phyloP scores from a whole-genome alignment of 169 alveolate genomes.

The Eimeria sp. region DNA sequence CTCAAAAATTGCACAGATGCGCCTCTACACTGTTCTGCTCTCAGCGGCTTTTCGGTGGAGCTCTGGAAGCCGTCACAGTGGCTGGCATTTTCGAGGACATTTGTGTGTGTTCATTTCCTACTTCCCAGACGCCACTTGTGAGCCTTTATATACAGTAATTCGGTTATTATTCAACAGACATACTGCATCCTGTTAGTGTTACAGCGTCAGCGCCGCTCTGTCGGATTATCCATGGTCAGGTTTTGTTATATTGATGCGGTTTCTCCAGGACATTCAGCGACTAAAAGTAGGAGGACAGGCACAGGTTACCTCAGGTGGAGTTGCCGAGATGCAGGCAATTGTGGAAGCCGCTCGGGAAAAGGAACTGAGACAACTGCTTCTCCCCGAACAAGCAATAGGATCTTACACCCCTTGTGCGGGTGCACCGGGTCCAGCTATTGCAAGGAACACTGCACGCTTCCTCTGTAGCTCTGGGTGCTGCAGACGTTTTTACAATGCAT shows the following conservation, averaged over 20 bases:
- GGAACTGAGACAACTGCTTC: slow-evolving; percentile 54
- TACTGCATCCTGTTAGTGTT: neutral
- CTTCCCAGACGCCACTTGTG: slow-evolving; percentile 43
- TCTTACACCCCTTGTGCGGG: slow-evolving; percentile 17
- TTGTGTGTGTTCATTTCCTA: slow-evolving; percentile 61
- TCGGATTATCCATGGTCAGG: neutral
- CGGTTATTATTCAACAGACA: neutral
- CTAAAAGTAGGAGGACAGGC: neutral
- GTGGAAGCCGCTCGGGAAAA: slow-evolving; percentile 36
- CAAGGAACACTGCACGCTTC: neutral
- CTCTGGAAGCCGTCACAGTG: slow-evolving; percentile 30
- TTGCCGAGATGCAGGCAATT: slow-evolving; percentile 19
- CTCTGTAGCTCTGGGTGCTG: neutral
- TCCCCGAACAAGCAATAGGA: slow-evolving; percentile 1
- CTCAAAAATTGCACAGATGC: neutral
- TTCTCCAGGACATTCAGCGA: slow-evolving; percentile 38
- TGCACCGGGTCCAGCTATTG: neutral
- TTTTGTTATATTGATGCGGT: neutral
- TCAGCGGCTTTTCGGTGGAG: slow-evolving; percentile 66
- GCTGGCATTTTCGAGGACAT: slow-evolving; percentile 28
- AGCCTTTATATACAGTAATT: neutral
- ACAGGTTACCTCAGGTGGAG: neutral
- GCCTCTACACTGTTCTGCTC: neutral
- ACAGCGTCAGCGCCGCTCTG: neutral
- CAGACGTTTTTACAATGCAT: neutral